These are phyloP conservation scores for Strobilomyces dryophilus DNA, from an alignment of 768 basidiomycete genomes.

Conservation along the genomic window DNA sequence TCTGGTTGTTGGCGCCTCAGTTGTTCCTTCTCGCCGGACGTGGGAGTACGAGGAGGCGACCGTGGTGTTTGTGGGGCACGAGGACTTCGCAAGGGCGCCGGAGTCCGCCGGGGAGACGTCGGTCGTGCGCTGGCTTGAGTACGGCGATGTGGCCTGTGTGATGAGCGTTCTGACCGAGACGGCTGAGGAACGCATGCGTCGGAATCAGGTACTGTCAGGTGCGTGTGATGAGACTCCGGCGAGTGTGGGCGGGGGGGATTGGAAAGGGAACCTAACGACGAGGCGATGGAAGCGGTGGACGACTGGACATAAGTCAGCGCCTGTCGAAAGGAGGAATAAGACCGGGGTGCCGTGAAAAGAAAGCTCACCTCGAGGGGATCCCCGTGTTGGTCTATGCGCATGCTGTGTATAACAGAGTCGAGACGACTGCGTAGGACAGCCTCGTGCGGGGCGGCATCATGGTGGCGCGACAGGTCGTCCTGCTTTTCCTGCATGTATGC, in stretches of 20 bases:
- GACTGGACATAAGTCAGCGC: conserved; percentile 22
- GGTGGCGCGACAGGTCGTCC: conserved; percentile 19
- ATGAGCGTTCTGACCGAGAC: conserved; percentile 3
- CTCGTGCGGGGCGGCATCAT: conserved; percentile 44
- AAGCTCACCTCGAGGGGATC: conserved; percentile 22
- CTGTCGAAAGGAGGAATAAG: conserved; percentile 16
- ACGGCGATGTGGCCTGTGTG: conserved; percentile 7
- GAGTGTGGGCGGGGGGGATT: conserved; percentile 19
- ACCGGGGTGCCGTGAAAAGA: background rate
- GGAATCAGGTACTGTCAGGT: conserved; percentile 20
- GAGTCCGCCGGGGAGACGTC: conserved; percentile 4
- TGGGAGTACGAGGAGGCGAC: conserved; percentile 22
- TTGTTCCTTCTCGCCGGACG: conserved; percentile 10
- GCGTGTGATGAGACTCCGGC: conserved; percentile 25
- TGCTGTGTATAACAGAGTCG: conserved; percentile 46
- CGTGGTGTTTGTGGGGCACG: conserved; percentile 13
- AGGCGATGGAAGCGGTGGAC: conserved; percentile 23
- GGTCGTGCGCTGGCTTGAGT: conserved; percentile 9
- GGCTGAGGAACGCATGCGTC: conserved; percentile 7
- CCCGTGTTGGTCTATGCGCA: conserved; percentile 22
- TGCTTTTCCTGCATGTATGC: conserved; percentile 16
- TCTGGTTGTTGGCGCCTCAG: conserved; percentile 11
- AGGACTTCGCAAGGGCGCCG: conserved; percentile 14
- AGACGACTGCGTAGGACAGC: conserved; percentile 50
- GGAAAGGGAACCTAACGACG: conserved; percentile 28